Evolutionary conservation across 139 green algal species (phyloP).

Genomic region (Coccomyxa sp.): DNA sequence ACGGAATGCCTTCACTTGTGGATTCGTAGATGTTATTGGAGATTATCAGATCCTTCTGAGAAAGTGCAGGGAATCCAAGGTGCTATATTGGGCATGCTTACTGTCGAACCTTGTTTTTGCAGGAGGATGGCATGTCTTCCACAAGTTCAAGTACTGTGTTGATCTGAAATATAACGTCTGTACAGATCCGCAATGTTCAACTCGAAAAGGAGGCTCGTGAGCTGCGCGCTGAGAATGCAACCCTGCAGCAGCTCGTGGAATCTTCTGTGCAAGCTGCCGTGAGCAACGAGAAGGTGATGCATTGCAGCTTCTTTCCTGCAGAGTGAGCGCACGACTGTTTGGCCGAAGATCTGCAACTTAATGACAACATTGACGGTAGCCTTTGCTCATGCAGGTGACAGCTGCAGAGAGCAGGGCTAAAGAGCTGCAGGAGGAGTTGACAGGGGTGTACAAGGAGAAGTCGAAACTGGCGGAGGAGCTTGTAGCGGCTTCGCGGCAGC

Average conservation of each 20-base stretch:
- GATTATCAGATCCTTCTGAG: neutral
- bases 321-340: neutral
- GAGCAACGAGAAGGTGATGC: conserved; percentile 15
- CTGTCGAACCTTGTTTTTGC: too few species aligned
- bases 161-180: neutral
- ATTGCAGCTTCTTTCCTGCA: neutral
- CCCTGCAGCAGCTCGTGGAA: conserved; percentile 26
- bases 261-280: conserved; percentile 11
- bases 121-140: neutral
- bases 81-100: neutral
- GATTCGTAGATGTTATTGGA: neutral
- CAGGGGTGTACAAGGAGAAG: conserved; percentile 42
- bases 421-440: conserved; percentile 38
- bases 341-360: neutral
- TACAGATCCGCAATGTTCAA: conserved; percentile 60
- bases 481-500: neutral
- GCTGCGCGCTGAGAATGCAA: conserved; percentile 58
- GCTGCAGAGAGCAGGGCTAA: conserved; percentile 15
- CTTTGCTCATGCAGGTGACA: conserved; percentile 18
- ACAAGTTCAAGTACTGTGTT: neutral
- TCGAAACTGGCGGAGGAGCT: conserved; percentile 33
- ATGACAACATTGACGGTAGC: neutral
- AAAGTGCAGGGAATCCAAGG: neutral
- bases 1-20: neutral
- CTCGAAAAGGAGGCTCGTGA: conserved; percentile 72